These are phyloP conservation scores for Aquilaria agallochum DNA, from an alignment of 441 rosid species.

Conservation along the genomic window DNA sequence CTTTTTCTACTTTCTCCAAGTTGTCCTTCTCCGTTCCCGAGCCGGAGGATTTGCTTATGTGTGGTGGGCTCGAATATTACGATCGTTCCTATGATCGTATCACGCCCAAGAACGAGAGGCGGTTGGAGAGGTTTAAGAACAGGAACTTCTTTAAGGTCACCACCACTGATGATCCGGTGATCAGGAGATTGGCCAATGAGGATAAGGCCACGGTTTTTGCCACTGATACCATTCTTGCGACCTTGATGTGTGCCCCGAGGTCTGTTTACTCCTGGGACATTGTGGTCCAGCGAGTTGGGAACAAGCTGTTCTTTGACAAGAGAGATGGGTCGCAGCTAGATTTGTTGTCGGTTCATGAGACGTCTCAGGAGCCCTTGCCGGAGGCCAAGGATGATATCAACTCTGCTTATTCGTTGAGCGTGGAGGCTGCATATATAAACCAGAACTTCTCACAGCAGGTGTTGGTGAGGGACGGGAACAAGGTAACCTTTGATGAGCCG, in stretches of 20 bases:
- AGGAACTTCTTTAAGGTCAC: conserved; percentile 90
- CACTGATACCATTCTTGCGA: conserved; percentile 72
- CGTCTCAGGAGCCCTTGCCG: conserved; percentile 86
- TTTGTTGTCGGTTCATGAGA: conserved; percentile 80
- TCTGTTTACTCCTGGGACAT: conserved; percentile 95
- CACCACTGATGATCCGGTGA: conserved; percentile 87
- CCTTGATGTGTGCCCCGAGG: conserved; percentile 80
- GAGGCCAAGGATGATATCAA: conserved; percentile 90
- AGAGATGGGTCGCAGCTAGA: conserved; percentile 87
- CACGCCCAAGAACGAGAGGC: conserved; percentile 75
- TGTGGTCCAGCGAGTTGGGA: conserved; percentile 80
- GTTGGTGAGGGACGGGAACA: conserved; percentile 75
- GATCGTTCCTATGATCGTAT: conserved; percentile 62
- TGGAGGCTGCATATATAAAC: conserved; percentile 84
- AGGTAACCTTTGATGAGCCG: conserved; percentile 70
- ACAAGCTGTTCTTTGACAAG: conserved; percentile 80
- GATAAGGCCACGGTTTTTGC: conserved; percentile 91
- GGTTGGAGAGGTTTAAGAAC: conserved; percentile 81
- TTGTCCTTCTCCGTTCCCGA: conserved; percentile 68
- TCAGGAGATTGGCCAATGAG: conserved; percentile 74
- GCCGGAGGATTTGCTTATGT: conserved; percentile 70
- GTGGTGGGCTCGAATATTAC: conserved; percentile 73
- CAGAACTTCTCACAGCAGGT: conserved; percentile 93
- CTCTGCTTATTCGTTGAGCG: conserved; percentile 70
- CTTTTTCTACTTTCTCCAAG: conserved; percentile 78